Evolutionary conservation across 768 basidiomycete genomes (phyloP).

Genomic region (Inosperma sp.): DNA sequence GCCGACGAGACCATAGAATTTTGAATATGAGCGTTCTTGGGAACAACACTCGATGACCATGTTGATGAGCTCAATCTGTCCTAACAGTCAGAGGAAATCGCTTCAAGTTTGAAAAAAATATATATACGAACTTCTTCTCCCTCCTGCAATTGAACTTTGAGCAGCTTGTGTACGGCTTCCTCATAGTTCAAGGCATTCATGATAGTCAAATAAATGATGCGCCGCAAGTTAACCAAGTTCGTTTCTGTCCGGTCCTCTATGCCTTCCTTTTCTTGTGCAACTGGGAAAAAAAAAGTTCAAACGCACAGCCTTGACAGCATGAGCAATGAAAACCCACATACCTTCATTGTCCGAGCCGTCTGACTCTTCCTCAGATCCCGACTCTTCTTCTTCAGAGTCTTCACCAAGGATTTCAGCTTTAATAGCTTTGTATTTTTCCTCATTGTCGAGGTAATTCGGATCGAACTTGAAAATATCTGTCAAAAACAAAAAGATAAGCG

Average conservation of each 20-base stretch:
- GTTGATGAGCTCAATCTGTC: conserved; percentile 88
- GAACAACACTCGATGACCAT: conserved; percentile 99
- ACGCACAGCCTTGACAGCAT: neutral
- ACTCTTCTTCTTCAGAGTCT: conserved; percentile 68
- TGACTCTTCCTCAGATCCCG: conserved; percentile 58
- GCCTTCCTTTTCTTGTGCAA: conserved; percentile 74
- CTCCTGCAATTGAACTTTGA: conserved; percentile 87
- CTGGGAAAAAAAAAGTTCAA: conserved; percentile 34
- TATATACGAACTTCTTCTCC: conserved; percentile 83
- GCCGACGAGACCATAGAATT: conserved; percentile 94
- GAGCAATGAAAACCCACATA: conserved; percentile 11
- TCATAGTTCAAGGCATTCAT: conserved; percentile 99
- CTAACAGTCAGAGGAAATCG: neutral
- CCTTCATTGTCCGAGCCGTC: conserved; percentile 30
- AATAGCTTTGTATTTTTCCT: conserved; percentile 89
- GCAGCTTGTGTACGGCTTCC: conserved; percentile 96
- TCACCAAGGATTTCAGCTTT: conserved; percentile 93
- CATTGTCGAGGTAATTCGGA: conserved; percentile 81
- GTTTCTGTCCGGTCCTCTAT: conserved; percentile 95
- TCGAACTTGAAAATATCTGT: conserved; percentile 95
- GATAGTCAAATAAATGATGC: conserved; percentile 94
- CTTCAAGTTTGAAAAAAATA: neutral
- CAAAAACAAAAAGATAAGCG: conserved; percentile 13
- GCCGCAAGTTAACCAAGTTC: conserved; percentile 90
- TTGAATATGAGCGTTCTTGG: conserved; percentile 95